phyloP scores from a whole-genome alignment of 257 asterid genomes.

The Fraxinus anomala region DNA sequence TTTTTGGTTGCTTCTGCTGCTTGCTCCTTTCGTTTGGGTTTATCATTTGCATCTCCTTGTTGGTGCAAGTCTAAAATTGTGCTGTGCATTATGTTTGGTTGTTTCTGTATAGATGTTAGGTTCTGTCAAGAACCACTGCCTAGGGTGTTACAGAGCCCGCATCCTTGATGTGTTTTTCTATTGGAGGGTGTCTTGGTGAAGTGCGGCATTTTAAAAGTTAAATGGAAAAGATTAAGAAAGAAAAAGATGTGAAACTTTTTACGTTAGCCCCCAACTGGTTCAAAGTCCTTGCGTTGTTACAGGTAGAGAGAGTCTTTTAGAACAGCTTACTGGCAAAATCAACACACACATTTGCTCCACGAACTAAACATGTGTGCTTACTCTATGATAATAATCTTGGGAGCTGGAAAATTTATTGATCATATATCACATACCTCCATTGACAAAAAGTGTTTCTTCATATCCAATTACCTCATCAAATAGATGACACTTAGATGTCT shows the following conservation, averaged over 20 bases:
- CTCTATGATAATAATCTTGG: neutral
- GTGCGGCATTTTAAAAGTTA: neutral
- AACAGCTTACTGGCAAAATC: neutral
- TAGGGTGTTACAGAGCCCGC: neutral
- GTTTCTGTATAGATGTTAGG: neutral
- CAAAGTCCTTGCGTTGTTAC: neutral
- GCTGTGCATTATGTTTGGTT: neutral
- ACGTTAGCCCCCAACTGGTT: neutral
- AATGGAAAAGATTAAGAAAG: neutral
- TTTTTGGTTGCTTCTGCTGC: conserved; percentile 16
- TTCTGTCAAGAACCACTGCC: neutral
- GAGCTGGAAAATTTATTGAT: neutral
- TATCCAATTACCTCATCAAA: neutral
- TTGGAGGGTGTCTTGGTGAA: neutral
- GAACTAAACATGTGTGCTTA: neutral
- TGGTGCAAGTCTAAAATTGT: neutral
- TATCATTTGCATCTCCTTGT: neutral
- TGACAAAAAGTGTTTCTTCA: neutral
- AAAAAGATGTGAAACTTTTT: neutral
- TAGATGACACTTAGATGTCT: neutral
- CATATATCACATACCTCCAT: neutral
- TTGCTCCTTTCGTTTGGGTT: conserved; percentile 22
- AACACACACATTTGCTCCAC: neutral
- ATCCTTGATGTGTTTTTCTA: neutral
- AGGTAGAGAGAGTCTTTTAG: neutral